A percentile compares a stretch with the other conserved stretches of the same genome.
Evolutionary conservation across 768 basidiomycete species (phyloP).

Genomic region (Termitomyces sp.): DNA sequence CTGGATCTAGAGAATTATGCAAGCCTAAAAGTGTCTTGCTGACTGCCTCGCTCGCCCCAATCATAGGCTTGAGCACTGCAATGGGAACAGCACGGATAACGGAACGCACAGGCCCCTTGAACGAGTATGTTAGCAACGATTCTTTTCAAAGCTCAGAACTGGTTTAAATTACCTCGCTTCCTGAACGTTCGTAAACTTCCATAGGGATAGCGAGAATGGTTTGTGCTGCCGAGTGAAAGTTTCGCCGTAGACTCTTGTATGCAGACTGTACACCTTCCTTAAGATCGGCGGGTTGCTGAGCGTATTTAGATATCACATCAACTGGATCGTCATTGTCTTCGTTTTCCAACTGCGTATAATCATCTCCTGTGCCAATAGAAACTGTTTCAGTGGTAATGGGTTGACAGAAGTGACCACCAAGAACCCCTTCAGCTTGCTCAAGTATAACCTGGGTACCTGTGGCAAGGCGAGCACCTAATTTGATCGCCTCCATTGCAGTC

Average conservation of each 20-base stretch:
- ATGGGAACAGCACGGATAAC: slow-evolving; percentile 97
- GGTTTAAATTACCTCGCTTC: slow-evolving; percentile 65
- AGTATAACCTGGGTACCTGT: slow-evolving; percentile 98
- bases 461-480: slow-evolving; percentile 87
- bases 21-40: slow-evolving; percentile 93
- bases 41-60: slow-evolving; percentile 94
- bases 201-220: slow-evolving; percentile 98
- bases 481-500: slow-evolving; percentile 93
- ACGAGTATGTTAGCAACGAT: slow-evolving; percentile 4
- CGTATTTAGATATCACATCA: slow-evolving; percentile 85
- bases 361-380: slow-evolving; percentile 37
- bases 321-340: slow-evolving; percentile 34
- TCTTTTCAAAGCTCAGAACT: not conserved
- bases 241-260: slow-evolving; percentile 82
- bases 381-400: slow-evolving; percentile 65
- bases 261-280: slow-evolving; percentile 87
- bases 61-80: slow-evolving; percentile 96
- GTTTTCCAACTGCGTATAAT: slow-evolving; percentile 20
- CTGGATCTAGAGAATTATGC: slow-evolving; percentile 89
- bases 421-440: slow-evolving; percentile 88
- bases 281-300: slow-evolving; percentile 81
- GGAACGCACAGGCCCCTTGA: slow-evolving; percentile 84
- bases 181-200: slow-evolving; percentile 96
- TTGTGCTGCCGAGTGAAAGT: slow-evolving; percentile 92
- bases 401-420: slow-evolving; percentile 74